These are phyloP conservation scores for Quercus berberidifolia DNA, from an alignment of 306 rosid genomes.

Conservation along the genomic window DNA sequence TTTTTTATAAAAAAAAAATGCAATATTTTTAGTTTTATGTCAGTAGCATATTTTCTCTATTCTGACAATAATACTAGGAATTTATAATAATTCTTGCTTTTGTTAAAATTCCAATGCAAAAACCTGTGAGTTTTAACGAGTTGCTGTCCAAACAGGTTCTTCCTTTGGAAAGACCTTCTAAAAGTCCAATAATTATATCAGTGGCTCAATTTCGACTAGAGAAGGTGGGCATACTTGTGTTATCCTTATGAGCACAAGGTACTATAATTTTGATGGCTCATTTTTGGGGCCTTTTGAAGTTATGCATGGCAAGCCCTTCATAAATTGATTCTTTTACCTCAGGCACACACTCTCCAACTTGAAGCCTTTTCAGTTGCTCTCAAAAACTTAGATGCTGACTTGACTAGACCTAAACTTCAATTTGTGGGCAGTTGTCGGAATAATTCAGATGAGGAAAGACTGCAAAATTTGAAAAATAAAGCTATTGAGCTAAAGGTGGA, in stretches of 20 bases:
- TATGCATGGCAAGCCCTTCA: conserved; percentile 15
- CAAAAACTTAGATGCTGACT: conserved; percentile 49
- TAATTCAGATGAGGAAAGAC: conserved; percentile 77
- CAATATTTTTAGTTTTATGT: background rate
- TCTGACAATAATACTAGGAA: no score
- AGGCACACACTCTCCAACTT: conserved; percentile 94
- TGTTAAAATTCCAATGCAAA: conserved; percentile 12
- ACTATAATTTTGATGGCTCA: conserved; percentile 36
- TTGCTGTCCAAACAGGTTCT: conserved; percentile 54
- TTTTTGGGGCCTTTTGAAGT: conserved; percentile 31
- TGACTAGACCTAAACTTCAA: conserved; percentile 73
- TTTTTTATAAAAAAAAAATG: no score
- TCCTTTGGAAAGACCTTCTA: conserved; percentile 70
- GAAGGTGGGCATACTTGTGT: conserved; percentile 70
- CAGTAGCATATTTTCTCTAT: background rate
- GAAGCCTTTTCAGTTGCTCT: conserved; percentile 84
- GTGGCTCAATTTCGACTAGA: conserved; percentile 99
- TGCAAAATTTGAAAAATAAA: conserved; percentile 56
- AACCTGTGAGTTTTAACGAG: conserved; percentile 22
- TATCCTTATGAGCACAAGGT: conserved; percentile 49
- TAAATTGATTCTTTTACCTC: conserved; percentile 25
- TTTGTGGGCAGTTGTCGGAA: conserved; percentile 96
- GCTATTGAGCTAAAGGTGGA: conserved; percentile 72
- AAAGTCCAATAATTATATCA: conserved; percentile 57
- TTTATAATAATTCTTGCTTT: background rate